Conservation (phyloP, 2,329 filamentous ascomycete species). For the Trichoderma sp. region DNA sequence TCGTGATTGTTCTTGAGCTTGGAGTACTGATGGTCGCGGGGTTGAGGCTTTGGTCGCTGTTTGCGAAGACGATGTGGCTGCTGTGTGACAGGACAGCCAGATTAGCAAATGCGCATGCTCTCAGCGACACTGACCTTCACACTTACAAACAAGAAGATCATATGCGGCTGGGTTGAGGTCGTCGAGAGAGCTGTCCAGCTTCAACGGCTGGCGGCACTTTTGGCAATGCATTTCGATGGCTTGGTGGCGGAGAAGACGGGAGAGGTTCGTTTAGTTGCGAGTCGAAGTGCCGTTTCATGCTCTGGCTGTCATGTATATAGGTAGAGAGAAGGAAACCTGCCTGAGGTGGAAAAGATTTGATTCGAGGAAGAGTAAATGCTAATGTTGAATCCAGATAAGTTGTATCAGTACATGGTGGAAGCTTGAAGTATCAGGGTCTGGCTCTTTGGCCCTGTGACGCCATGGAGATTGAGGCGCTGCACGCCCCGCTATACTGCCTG, state of each 20-base stretch:
- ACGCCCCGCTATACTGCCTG: background rate
- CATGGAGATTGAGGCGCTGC: background rate
- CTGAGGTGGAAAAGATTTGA: background rate
- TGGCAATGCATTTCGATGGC: conserved; percentile 75
- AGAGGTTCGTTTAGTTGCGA: background rate
- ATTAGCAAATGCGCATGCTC: background rate
- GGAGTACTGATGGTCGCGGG: conserved; percentile 49
- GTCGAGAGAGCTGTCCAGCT: conserved; percentile 81
- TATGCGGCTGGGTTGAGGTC: conserved; percentile 92
- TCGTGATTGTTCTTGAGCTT: conserved; percentile 65
- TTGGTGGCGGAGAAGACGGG: background rate
- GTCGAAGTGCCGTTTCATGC: background rate
- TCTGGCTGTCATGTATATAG: background rate
- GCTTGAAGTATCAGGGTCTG: background rate
- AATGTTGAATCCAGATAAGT: background rate
- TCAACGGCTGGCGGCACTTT: conserved; percentile 86
- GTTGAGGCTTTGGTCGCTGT: conserved; percentile 50
- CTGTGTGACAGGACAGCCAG: background rate
- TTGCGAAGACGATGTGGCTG: conserved; percentile 57
- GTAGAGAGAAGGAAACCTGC: background rate
- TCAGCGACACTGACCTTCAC: background rate
- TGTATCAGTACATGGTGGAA: background rate
- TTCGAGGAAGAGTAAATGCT: background rate
- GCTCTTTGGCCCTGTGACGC: background rate
- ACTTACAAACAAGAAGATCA: conserved; percentile 75